Base-by-base conservation (phyloP, 768 basidiomycete species). In the Asterophora parasitica region DNA sequence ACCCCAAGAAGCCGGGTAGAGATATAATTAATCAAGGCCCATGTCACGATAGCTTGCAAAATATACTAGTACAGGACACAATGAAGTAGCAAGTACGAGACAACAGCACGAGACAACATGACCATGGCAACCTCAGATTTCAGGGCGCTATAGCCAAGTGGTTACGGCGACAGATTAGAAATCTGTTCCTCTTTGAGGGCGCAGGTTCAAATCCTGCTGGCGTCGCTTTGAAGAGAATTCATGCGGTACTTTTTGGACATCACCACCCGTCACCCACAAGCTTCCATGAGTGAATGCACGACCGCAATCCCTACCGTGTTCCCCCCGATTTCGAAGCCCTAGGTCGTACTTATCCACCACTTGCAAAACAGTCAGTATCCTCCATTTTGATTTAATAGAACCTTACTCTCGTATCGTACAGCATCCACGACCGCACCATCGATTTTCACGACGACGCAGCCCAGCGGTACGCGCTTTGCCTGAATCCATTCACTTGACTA, bases 91-190 rank as follows among this genome's bases (percentile, higher is more conserved):
- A n/a, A n/a, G n/a, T n/a, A n/a, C n/a, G n/a, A n/a, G n/a, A n/a
- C n/a, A n/a, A n/a, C n/a, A n/a, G n/a, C n/a, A n/a, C n/a, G n/a
- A n/a, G n/a, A n/a, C n/a, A n/a, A n/a, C n/a, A n/a, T n/a, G n/a
- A n/a, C n/a, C n/a, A n/a, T n/a, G n/a, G n/a, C n/a, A n/a, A n/a
- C n/a, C n/a, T n/a, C n/a, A n/a, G n/a, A n/a, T n/a, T n/a, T n/a
- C n/a, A 62, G 56, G 79, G 77, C 78, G 76, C 78, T 77, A 81
- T 82, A 80, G 79, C 80, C 77, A 80, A 82, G 80, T 80, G 80
- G 79, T 81, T 81, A 81, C 74, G 77, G 80, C 79, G 80, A 81
- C 78, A 81, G 80, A 81, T 79, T 81, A 77, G 78, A 79, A 79
- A 61, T 61, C 60, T 63, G 61, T 74, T 74, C 67, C 74, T 66